Percentiles rank a stretch among this genome's conserved stretches.
These are phyloP conservation scores for Xylaria sp. DNA, from an alignment of 2,329 filamentous ascomycete species.

Conservation along the genomic window DNA sequence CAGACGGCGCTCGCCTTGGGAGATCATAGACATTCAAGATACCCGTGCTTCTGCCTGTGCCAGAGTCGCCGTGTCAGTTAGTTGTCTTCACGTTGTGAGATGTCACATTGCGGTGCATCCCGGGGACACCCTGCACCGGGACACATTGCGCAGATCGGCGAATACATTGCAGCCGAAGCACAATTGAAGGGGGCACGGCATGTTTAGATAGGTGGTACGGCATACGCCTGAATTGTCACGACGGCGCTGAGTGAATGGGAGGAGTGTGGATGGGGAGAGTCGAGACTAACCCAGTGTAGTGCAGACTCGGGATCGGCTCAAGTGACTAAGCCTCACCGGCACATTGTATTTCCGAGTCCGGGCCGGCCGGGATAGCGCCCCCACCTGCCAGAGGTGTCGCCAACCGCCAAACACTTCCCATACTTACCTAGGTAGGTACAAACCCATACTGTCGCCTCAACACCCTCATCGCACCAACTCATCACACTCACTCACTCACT, in stretches of 20 bases:
- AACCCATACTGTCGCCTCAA: neutral
- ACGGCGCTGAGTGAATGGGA: too few species aligned
- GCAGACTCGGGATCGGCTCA: neutral
- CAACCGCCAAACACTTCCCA: too few species aligned
- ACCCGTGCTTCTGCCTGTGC: neutral
- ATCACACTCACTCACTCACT: slow-evolving; percentile 12
- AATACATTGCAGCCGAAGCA: neutral
- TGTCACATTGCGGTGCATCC: too few species aligned
- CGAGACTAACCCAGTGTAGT: neutral
- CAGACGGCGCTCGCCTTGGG: slow-evolving; percentile 1
- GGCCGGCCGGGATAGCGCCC: neutral
- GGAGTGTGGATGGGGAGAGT: neutral
- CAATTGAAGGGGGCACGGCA: neutral
- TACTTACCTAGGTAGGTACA: too few species aligned
- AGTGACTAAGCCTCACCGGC: neutral
- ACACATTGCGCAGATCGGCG: too few species aligned
- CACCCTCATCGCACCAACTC: neutral
- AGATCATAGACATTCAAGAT: neutral
- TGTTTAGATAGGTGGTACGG: neutral
- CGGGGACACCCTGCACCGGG: too few species aligned
- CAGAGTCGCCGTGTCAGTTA: neutral
- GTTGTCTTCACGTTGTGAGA: neutral
- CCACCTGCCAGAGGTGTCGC: neutral
- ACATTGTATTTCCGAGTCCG: slow-evolving; percentile 14
- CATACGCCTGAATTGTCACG: too few species aligned